Conservation (phyloP, 2,329 filamentous ascomycete species). For the Bipolaris cookei region DNA sequence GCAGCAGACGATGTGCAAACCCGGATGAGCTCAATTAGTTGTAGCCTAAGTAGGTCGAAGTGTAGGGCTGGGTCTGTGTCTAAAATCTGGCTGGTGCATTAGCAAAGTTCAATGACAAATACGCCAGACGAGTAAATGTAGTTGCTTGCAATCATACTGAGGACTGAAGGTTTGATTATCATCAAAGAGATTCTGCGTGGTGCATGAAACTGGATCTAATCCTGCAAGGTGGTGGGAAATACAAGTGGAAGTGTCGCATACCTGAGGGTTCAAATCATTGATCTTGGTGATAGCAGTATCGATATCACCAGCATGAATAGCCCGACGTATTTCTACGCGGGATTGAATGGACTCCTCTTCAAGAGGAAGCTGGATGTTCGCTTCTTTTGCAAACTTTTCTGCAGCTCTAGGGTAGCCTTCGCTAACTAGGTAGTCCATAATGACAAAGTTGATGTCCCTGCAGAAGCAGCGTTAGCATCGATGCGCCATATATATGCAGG, state of each 20-base stretch:
- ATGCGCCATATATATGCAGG: conserved; percentile 2
- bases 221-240: conserved; percentile 63
- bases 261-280: conserved; percentile 89
- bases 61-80: conserved; percentile 83
- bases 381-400: conserved; percentile 90
- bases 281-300: conserved; percentile 83
- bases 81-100: conserved; percentile 69
- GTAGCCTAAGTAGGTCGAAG: conserved; percentile 86
- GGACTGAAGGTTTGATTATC: conserved; percentile 83
- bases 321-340: conserved; percentile 81
- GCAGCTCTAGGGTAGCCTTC: conserved; percentile 94
- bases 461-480: conserved; percentile 33
- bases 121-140: conserved; percentile 12
- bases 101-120: conserved; percentile 26
- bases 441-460: conserved; percentile 93
- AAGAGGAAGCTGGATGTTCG: conserved; percentile 78
- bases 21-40: conserved; percentile 92
- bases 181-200: conserved; percentile 98
- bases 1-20: conserved; percentile 69
- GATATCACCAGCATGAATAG: conserved; percentile 85
- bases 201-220: conserved; percentile 99
- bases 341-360: conserved; percentile 75
- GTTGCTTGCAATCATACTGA: conserved; percentile 71
- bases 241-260: conserved; percentile 58
- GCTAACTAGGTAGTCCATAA: conserved; percentile 95